phyloP scores from a whole-genome alignment of 495 filamentous ascomycete species.

The Annulohypoxylon bovei region DNA sequence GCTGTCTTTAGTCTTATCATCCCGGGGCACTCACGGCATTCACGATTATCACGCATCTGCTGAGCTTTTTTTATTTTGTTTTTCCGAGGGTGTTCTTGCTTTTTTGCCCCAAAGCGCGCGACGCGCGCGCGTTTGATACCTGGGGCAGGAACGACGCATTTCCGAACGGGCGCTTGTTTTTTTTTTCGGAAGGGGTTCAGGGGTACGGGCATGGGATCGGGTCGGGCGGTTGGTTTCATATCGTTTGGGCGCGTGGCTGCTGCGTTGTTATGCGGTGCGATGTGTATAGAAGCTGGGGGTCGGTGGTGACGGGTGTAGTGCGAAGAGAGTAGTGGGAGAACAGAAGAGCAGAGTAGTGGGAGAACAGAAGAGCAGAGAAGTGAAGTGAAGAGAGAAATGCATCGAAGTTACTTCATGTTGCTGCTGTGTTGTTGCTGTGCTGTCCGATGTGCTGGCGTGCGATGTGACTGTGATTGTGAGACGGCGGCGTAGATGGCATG shows the following conservation, averaged over 20 bases:
- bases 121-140: background rate
- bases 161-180: background rate
- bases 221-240: background rate
- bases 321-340: background rate
- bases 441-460: background rate
- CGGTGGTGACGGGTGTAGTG: background rate
- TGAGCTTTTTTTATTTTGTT: background rate
- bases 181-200: background rate
- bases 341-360: background rate
- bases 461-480: background rate
- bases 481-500: background rate
- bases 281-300: background rate
- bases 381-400: background rate
- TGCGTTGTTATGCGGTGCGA: background rate
- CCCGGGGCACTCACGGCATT: background rate
- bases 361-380: background rate
- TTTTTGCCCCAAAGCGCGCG: background rate
- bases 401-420: background rate
- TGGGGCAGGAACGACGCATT: constrained; percentile 3
- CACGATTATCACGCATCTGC: constrained; percentile 1
- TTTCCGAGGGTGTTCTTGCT: background rate
- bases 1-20: background rate
- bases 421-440: background rate
- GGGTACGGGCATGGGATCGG: background rate
- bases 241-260: no score